A percentile compares a stretch with the other conserved stretches of the same genome.
These are phyloP conservation scores for Thraustotheca clavata DNA, from an alignment of 352 stramenopile genomes.

Conservation along the genomic window DNA sequence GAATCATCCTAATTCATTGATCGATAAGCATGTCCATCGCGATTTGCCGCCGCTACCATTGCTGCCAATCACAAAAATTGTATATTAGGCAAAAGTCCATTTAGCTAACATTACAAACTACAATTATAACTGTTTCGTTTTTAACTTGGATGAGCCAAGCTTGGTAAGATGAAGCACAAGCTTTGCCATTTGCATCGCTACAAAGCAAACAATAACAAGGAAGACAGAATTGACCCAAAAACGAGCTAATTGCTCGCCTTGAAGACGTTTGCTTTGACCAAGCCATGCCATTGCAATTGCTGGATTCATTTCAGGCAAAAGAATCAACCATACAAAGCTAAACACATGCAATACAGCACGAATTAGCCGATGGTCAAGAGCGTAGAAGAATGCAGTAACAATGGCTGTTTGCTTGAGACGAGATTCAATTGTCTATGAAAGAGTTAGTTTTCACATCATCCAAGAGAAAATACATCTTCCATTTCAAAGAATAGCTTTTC, in stretches of 20 bases:
- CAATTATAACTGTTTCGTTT: too few species aligned
- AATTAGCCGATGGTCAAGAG: constrained; percentile 8
- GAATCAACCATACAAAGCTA: constrained; percentile 8
- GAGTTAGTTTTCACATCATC: neutral
- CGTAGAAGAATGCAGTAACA: constrained; percentile 20
- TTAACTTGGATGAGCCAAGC: neutral
- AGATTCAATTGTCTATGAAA: constrained; percentile 10
- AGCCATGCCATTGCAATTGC: constrained; percentile 16
- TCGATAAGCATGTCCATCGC: neutral
- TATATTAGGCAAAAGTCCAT: neutral
- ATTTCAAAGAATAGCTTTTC: constrained; percentile 22
- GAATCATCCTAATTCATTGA: neutral
- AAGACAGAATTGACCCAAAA: constrained; percentile 21
- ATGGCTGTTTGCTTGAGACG: constrained; percentile 17
- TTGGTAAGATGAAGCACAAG: neutral
- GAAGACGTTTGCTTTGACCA: constrained; percentile 7
- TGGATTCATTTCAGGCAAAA: constrained; percentile 20
- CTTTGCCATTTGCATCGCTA: neutral
- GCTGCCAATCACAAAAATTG: neutral
- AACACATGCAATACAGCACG: constrained; percentile 7
- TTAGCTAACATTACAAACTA: neutral
- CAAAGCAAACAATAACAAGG: constrained; percentile 2
- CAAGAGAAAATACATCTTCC: constrained; percentile 6
- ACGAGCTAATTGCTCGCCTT: constrained; percentile 11
- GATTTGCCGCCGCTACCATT: neutral